These are phyloP conservation scores for Annulohypoxylon bovei DNA, from an alignment of 495 filamentous ascomycete genomes.

Conservation along the genomic window DNA sequence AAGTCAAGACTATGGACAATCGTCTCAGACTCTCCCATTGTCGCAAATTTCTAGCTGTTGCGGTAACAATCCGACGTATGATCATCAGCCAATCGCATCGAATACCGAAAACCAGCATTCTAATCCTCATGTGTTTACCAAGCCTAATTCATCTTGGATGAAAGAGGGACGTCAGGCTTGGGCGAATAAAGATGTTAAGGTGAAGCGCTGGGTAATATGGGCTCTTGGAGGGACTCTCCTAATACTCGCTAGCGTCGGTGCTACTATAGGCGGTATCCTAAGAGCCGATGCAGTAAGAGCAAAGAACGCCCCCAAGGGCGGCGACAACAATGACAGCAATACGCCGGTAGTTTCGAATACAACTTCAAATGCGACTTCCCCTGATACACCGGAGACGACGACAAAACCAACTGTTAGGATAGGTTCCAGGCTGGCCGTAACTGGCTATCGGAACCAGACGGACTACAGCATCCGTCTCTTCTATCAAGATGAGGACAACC, in stretches of 20 bases:
- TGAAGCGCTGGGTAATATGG: slow-evolving; percentile 29
- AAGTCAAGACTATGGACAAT: slow-evolving; percentile 22
- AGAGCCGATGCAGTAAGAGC: not conserved
- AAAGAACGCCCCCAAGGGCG: not conserved
- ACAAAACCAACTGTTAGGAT: slow-evolving; percentile 4
- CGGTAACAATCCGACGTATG: slow-evolving; percentile 6
- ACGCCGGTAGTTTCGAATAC: not conserved
- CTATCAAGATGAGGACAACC: slow-evolving; percentile 27
- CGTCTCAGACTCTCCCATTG: slow-evolving; percentile 18
- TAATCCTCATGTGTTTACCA: not conserved
- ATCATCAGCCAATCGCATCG: not conserved
- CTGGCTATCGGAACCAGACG: slow-evolving; percentile 25
- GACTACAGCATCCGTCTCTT: slow-evolving; percentile 34
- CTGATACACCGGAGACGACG: not conserved
- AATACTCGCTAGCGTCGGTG: slow-evolving; percentile 6
- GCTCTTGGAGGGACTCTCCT: not conserved
- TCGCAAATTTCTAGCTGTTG: slow-evolving; percentile 24
- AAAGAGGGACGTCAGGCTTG: not conserved
- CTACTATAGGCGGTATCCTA: slow-evolving; percentile 18
- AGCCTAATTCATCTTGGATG: slow-evolving; percentile 12
- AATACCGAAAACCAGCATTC: slow-evolving; percentile 12
- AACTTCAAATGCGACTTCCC: slow-evolving; percentile 20
- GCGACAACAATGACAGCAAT: not conserved
- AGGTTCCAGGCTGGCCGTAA: slow-evolving; percentile 28
- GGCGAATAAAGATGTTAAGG: slow-evolving; percentile 3